phyloP scores from a whole-genome alignment of 352 stramenopile genomes.

The Phytophthora crassamura region DNA sequence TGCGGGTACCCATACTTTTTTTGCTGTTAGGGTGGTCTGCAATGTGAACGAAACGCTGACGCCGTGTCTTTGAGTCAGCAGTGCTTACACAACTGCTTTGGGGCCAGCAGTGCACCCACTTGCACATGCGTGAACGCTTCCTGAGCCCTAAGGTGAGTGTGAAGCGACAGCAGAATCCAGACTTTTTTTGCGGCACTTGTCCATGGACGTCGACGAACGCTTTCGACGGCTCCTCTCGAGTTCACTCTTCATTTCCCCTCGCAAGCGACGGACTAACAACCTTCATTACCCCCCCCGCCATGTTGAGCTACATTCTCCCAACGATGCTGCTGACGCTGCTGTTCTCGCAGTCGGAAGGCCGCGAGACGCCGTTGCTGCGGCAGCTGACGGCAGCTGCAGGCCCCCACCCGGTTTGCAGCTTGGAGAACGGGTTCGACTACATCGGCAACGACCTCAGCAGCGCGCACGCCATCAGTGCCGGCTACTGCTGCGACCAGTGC shows the following conservation, averaged over 20 bases:
- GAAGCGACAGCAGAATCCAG: no score
- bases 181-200: no score
- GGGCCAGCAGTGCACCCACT: no score
- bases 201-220: no score
- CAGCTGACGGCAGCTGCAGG: not conserved
- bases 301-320: not conserved
- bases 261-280: not conserved
- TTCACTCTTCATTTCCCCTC: constrained; percentile 6
- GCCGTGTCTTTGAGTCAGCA: no score
- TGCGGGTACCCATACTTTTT: no score
- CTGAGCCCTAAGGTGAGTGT: no score
- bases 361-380: not conserved
- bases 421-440: constrained; percentile 9
- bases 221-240: no score
- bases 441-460: constrained; percentile 4
- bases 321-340: not conserved
- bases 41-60: no score
- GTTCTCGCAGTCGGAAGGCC: not conserved
- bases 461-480: not conserved
- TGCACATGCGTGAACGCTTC: no score
- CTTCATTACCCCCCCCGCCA: not conserved
- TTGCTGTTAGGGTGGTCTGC: no score
- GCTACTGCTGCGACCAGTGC: constrained; percentile 11
- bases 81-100: no score
- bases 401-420: not conserved